A percentile compares a stretch with the other conserved stretches of the same genome.
Evolutionary conservation across 345 rosid species (phyloP).

Genomic region (Erysimum cheiranthoides): DNA sequence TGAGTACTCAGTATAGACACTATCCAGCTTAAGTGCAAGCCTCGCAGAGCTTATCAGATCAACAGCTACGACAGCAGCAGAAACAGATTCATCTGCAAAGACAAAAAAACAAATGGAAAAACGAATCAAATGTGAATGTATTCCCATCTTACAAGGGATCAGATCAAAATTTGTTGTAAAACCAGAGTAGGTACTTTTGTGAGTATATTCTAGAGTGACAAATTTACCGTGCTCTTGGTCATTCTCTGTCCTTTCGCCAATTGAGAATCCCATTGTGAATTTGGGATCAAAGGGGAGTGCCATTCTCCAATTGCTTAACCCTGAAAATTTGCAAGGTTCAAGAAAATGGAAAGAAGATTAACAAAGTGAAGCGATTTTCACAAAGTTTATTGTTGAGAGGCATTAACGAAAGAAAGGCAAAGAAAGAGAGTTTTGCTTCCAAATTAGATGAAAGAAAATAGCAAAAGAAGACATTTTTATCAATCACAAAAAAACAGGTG

Average conservation of each 20-base stretch:
- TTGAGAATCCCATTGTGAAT: neutral
- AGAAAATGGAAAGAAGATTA: neutral
- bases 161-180: neutral
- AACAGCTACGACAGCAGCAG: constrained; percentile 1
- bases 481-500: neutral
- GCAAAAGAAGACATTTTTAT: neutral
- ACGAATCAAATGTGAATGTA: neutral
- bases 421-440: neutral
- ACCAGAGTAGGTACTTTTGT: neutral
- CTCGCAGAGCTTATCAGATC: constrained; percentile 4
- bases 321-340: constrained; percentile 1
- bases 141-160: too few species aligned
- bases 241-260: neutral
- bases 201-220: neutral
- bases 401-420: neutral
- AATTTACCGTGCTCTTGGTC: constrained; percentile 7
- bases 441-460: neutral
- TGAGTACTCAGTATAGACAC: constrained; percentile 8
- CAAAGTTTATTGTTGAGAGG: neutral
- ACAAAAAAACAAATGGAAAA: neutral
- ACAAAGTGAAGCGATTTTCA: neutral
- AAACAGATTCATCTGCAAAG: neutral
- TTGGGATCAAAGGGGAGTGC: constrained; percentile 10
- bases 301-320: constrained; percentile 2
- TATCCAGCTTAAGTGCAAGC: constrained; percentile 2